Percentiles rank a stretch among this genome's conserved stretches.
Conservation (phyloP, 768 basidiomycete genomes). For the Sutorius australiensis region DNA sequence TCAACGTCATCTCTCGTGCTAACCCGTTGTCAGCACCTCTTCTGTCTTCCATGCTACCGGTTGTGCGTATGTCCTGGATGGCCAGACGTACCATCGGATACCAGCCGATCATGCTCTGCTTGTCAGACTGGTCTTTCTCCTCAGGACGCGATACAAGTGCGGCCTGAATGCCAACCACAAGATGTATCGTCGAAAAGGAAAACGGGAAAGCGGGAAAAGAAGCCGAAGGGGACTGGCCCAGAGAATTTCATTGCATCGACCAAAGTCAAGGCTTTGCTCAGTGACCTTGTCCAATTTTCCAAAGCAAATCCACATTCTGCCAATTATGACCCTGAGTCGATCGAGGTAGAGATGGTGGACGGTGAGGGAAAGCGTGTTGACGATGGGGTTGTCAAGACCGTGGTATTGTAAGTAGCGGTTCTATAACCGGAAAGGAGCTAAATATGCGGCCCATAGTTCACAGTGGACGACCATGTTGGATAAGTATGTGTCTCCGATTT, state of each 20-base stretch:
- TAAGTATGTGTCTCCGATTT: constrained; percentile 46
- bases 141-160: constrained; percentile 80
- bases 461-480: constrained; percentile 96
- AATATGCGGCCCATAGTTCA: constrained; percentile 48
- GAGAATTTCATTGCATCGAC: constrained; percentile 76
- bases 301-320: constrained; percentile 78
- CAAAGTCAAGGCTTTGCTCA: constrained; percentile 80
- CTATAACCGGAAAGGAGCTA: constrained; percentile 13
- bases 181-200: constrained; percentile 56
- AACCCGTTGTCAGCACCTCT: constrained; percentile 93
- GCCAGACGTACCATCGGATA: constrained; percentile 63
- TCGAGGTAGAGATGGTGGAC: constrained; percentile 78
- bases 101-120: constrained; percentile 64
- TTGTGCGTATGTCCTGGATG: constrained; percentile 73
- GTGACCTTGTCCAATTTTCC: constrained; percentile 79
- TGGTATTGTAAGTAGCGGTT: constrained; percentile 78
- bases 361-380: constrained; percentile 65
- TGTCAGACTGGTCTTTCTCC: constrained; percentile 69
- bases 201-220: constrained; percentile 60
- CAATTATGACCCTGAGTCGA: constrained; percentile 76
- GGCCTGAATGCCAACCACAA: constrained; percentile 48
- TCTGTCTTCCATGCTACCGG: constrained; percentile 84
- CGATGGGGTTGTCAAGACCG: constrained; percentile 77
- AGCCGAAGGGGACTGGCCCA: constrained; percentile 47
- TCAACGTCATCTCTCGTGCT: constrained; percentile 61